Evolutionary conservation across 164 flowering plant species (phyloP), one percentile per base, ranked within the genome.

Genomic region (Berberis thunbergii): DNA sequence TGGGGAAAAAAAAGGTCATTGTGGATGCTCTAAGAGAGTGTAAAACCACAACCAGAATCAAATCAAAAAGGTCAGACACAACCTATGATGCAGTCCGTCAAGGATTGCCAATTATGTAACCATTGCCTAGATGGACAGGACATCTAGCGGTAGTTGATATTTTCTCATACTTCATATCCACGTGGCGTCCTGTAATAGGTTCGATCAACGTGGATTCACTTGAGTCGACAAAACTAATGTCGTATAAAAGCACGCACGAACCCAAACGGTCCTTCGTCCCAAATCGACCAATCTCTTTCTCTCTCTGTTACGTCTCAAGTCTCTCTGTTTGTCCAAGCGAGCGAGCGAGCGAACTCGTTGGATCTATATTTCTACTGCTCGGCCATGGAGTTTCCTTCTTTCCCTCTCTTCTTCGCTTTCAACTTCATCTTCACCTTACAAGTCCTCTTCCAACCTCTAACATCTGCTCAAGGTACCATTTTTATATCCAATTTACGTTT

Each of bases 401-500:
- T 69, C 66, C 57, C 84, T 5, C 45, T 79, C 1, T 78, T 86
- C 63, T 62, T 87, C 41, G 26, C 39, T 48, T 66, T 84, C 45
- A 74, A 82, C 64, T 86, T 88, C 55, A 85, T 86, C 40, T 67
- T 83, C 45, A 75, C 62, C 63, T 86, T 83, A 63, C 95, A 85
- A 54, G 72, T 89, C 46, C 80, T 85, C 48, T 83, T 85, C 39
- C 89, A 83, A 44, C 91, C 93, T 0, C 76, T 89, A 41, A 87
- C 83, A 58, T 82, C 82, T 62, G 86, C 86, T 65, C 69, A 66
- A 65, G 96, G 93, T 87, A 69, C 10, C 41, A 40, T 54, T 61
- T 42, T 54, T 40, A 41, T 8, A 5, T 50, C 54, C 54, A 6
- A 50, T 50, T 9, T 8, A 0, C 11, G 57, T 42, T 39, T 40